A percentile compares a stretch with the other conserved stretches of the same genome.
Conservation (phyloP, 371 early-diverging fungal genomes). For the Thermomucor indicae-seudaticae region DNA sequence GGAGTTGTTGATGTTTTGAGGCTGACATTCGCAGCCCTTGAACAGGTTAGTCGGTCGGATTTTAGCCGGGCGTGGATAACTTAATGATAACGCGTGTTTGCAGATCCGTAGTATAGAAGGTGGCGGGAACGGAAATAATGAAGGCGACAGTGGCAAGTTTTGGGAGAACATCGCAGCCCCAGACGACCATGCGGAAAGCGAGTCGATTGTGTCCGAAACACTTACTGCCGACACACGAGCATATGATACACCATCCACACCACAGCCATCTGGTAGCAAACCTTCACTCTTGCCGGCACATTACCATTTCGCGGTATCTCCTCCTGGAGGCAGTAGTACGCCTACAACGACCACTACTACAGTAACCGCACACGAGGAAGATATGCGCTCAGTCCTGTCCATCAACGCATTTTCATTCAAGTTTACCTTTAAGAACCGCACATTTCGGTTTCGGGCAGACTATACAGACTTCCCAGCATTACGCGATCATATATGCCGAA, state of each 20-base stretch:
- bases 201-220: conserved; percentile 27
- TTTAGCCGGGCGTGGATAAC: background rate
- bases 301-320: background rate
- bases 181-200: conserved; percentile 37
- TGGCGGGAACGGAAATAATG: no score
- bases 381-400: no score
- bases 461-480: no score
- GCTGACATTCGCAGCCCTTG: conserved; percentile 79
- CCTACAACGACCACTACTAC: no score
- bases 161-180: conserved; percentile 48
- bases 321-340: background rate
- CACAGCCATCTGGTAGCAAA: conserved; percentile 3
- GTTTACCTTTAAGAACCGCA: no score
- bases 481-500: no score
- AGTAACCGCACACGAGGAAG: no score
- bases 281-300: background rate
- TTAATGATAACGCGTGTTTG: background rate
- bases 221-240: conserved; percentile 13
- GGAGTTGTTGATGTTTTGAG: conserved; percentile 93
- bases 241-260: conserved; percentile 4
- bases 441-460: no score
- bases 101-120: conserved; percentile 37
- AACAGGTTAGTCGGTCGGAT: conserved; percentile 44
- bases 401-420: no score
- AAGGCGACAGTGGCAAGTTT: conserved; percentile 33